Evolutionary conservation across 192 early-diverging fungal species (phyloP).

Genomic region (Radiomyces spectabilis): DNA sequence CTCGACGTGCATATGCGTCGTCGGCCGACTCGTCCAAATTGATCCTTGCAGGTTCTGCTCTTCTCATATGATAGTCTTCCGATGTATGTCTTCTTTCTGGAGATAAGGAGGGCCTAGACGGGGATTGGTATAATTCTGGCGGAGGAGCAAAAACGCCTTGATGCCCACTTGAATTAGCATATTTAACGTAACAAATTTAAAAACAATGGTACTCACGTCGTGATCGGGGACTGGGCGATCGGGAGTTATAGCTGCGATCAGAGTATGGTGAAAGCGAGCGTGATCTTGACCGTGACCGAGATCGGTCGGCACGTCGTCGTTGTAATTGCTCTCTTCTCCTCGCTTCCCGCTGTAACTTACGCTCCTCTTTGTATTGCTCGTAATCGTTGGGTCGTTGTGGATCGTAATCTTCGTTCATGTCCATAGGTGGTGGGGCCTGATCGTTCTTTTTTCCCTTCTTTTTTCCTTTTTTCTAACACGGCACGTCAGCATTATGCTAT

Average conservation of each 20-base stretch:
- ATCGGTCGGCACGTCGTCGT: conserved; percentile 1
- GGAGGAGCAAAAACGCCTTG: conserved; percentile 26
- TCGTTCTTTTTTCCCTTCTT: conserved; percentile 20
- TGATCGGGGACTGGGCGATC: conserved; percentile 9
- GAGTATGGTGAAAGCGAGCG: conserved; percentile 7
- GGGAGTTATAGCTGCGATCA: conserved; percentile 1
- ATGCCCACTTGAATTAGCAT: too few relatives aligned
- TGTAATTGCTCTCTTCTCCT: conserved; percentile 19
- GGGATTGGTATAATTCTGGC: conserved; percentile 13
- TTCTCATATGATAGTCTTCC: too few relatives aligned
- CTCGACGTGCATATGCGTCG: conserved; percentile 54
- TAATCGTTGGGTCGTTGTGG: conserved; percentile 67
- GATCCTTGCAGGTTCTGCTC: too few relatives aligned
- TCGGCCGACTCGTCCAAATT: conserved; percentile 49
- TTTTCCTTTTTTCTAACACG: conserved; percentile 22
- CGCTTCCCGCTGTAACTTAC: conserved; percentile 35
- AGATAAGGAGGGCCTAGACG: too few relatives aligned
- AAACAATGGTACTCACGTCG: neutral
- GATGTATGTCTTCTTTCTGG: too few relatives aligned
- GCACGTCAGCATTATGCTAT: too few relatives aligned
- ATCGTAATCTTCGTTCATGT: conserved; percentile 54
- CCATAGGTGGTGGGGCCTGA: conserved; percentile 11
- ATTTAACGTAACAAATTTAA: conserved; percentile 1
- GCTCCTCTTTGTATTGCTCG: conserved; percentile 57
- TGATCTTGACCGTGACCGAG: conserved; percentile 21